Percentiles rank a stretch among this genome's conserved stretches.
phyloP scores from a whole-genome alignment of 768 basidiomycete genomes.

The Calocybe gangraenosa region DNA sequence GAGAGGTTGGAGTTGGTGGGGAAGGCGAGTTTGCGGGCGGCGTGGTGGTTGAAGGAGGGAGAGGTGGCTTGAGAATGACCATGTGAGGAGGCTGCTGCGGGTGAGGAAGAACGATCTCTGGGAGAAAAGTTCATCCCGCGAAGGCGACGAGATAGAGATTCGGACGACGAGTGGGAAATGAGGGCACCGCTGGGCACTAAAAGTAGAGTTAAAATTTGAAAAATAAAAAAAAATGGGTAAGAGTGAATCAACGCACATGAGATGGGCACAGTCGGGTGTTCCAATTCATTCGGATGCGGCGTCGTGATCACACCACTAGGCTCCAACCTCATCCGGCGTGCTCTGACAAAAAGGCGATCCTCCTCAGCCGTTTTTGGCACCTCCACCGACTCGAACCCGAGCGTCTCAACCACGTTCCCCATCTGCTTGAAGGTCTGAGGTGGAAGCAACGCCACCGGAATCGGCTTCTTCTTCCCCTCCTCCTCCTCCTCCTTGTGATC shows the following conservation, averaged over 20 bases:
- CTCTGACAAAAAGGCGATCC: slow-evolving; percentile 16
- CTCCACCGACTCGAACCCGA: not conserved
- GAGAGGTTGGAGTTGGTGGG: slow-evolving; percentile 13
- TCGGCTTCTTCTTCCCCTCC: not conserved
- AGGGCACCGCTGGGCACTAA: slow-evolving; percentile 18
- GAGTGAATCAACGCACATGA: slow-evolving; percentile 6
- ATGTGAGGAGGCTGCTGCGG: slow-evolving; percentile 17
- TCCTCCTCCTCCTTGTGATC: slow-evolving; percentile 14
- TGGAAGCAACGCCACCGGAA: not conserved
- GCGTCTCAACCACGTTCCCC: slow-evolving; percentile 2
- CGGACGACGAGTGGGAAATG: slow-evolving; percentile 30
- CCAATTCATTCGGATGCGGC: slow-evolving; percentile 2
- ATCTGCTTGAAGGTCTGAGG: slow-evolving; percentile 6
- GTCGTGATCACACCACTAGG: slow-evolving; percentile 27
- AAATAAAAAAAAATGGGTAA: not conserved
- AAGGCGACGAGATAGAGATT: slow-evolving; percentile 20
- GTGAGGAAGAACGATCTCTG: slow-evolving; percentile 19
- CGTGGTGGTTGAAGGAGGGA: not conserved
- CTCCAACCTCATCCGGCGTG: slow-evolving; percentile 23
- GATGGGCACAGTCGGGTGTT: not conserved
- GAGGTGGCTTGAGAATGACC: slow-evolving; percentile 14
- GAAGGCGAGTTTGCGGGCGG: slow-evolving; percentile 3
- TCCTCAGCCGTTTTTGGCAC: slow-evolving; percentile 14
- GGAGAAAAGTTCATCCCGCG: slow-evolving; percentile 23
- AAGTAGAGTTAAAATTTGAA: slow-evolving; percentile 1